Evolutionary conservation across 2,329 filamentous ascomycete species (phyloP), one percentile per base, ranked within the genome.

Genomic region (Trichoderma asperellum): DNA sequence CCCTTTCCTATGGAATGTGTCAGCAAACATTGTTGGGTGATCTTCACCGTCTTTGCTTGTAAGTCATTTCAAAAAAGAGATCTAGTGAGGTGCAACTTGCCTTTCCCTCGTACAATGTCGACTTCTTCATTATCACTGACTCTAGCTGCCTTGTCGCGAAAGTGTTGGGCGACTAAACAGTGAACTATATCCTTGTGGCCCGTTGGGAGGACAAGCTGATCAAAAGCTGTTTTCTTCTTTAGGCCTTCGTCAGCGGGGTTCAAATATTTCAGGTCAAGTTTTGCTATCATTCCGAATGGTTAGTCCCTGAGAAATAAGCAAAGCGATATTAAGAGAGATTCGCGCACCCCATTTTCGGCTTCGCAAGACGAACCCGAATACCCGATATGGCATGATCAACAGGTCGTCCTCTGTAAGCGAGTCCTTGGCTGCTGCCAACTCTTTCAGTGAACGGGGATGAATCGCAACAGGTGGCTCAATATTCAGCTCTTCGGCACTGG

Each of bases 361-460:
- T 2, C 79, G 74, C 2, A 81, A 66, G 0, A 79, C 71, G 34
- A 79, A 81, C 0, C 74, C 79, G 69, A 77, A 79, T 0, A 80
- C 77, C 0, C 77, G 71, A n/a, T 76, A 74, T 0, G 74, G 73
- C 74, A 80, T 79, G 35, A 81, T 75, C 0, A 78, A 18, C 0
- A 75, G 52, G 34, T 79, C 77, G 21, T 75, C 73, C 0, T 77
- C 74, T 1, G 59, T 67, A 5, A 73, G 16, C 29, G 24, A 18
- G 1, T 34, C 8, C 49, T 68, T 52, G 14, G 65, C 32, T 6
- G 32, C 52, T 8, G 52, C 47, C 5, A 69, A 11, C n/a, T 70
- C 69, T 27, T 68, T 62, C 6, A 70, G 29, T 0, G 16, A 35
- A 1, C 60, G 69, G 2, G 68, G 69, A 10, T 67, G 43, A 7